Evolutionary conservation across 1,284 basidiomycete species (phyloP).

Genomic region (Ustilago sp.): DNA sequence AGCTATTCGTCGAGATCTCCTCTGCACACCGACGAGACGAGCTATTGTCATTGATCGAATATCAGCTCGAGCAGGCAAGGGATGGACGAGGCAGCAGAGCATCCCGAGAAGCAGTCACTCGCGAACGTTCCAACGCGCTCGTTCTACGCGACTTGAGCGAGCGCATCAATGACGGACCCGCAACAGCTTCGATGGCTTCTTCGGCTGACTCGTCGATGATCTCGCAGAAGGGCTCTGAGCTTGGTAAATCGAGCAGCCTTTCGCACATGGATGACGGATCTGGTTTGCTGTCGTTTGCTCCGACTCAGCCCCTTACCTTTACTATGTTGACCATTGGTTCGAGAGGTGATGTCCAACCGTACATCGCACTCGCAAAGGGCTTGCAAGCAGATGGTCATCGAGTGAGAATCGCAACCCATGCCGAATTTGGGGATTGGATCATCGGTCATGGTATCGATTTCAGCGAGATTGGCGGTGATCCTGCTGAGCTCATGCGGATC

Average conservation of each 20-base stretch:
- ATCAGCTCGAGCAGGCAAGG: conserved; percentile 72
- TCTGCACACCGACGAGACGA: conserved; percentile 81
- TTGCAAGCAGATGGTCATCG: conserved; percentile 88
- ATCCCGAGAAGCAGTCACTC: conserved; percentile 24
- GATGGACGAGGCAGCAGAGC: conserved; percentile 18
- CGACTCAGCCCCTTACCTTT: conserved; percentile 46
- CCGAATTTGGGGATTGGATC: conserved; percentile 94
- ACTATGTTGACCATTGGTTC: conserved; percentile 97
- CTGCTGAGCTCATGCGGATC: conserved; percentile 82
- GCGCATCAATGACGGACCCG: conserved; percentile 39
- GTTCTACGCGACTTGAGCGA: conserved; percentile 60
- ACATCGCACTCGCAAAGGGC: conserved; percentile 92
- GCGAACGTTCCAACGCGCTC: conserved; percentile 52
- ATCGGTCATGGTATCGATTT: conserved; percentile 91
- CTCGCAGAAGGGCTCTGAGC: conserved; percentile 18
- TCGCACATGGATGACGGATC: conserved; percentile 43
- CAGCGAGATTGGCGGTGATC: conserved; percentile 92
- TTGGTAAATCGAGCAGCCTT: conserved; percentile 14
- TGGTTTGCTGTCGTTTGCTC: conserved; percentile 44
- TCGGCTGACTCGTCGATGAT: conserved; percentile 42
- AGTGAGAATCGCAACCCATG: conserved; percentile 88
- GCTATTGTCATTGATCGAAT: conserved; percentile 80
- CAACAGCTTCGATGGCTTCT: conserved; percentile 24
- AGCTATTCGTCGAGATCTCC: conserved; percentile 92
- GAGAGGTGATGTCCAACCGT: conserved; percentile 81